Conservation (phyloP, 164 flowering plant species). For the Magnolia changhungtana region DNA sequence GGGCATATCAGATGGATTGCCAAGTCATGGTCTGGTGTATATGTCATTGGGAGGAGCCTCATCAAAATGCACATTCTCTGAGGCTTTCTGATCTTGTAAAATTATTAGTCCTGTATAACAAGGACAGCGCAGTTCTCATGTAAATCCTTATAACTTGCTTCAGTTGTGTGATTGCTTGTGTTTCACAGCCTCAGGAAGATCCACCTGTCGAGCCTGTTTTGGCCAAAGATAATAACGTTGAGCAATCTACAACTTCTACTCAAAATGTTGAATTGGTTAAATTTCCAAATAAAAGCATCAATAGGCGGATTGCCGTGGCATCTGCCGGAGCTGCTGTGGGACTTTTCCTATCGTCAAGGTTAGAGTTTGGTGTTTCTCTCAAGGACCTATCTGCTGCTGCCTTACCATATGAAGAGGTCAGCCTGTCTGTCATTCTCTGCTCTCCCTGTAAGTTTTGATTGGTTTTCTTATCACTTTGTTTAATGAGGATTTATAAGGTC, state of each 20-base stretch:
- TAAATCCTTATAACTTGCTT: neutral
- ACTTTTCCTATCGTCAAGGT: constrained; percentile 53
- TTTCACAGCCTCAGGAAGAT: constrained; percentile 38
- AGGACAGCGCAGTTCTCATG: neutral
- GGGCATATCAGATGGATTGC: neutral
- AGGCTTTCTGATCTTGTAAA: neutral
- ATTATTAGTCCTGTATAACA: neutral
- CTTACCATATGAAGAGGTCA: constrained; percentile 80
- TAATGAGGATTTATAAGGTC: no score
- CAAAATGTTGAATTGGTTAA: constrained; percentile 32
- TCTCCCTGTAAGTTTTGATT: neutral
- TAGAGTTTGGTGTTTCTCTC: constrained; percentile 88
- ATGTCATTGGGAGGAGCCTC: no score
- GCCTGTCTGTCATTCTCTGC: constrained; percentile 5
- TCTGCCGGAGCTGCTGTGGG: constrained; percentile 68
- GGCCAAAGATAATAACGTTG: constrained; percentile 11
- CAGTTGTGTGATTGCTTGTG: neutral
- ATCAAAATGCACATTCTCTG: neutral
- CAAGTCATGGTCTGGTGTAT: neutral
- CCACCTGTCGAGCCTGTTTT: constrained; percentile 21
- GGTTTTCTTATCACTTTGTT: neutral
- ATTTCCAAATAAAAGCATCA: constrained; percentile 54
- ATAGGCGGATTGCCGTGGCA: constrained; percentile 51
- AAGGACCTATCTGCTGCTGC: constrained; percentile 78
- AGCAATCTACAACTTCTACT: constrained; percentile 30